These are phyloP conservation scores for Galeopsis tetrahit DNA, from an alignment of 257 asterid species.

Conservation along the genomic window DNA sequence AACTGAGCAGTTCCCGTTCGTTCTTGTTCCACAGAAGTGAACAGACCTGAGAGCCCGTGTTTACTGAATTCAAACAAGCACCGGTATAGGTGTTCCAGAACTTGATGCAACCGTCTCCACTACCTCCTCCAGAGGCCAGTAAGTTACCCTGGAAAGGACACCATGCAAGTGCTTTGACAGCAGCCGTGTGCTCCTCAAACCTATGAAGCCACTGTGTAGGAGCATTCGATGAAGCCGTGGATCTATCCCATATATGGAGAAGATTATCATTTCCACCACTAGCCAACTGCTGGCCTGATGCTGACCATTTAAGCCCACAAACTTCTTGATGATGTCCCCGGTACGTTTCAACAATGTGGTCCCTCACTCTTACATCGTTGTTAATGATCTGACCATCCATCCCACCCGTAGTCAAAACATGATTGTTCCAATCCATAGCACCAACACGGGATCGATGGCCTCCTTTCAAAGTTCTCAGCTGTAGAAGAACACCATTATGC, in stretches of 20 bases:
- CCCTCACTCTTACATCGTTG: conserved; percentile 74
- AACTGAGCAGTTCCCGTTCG: conserved; percentile 79
- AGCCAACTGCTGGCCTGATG: conserved; percentile 82
- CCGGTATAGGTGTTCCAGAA: conserved; percentile 94
- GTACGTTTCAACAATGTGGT: conserved; percentile 61
- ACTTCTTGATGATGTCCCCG: conserved; percentile 83
- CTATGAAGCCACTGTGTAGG: conserved; percentile 77
- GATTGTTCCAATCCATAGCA: conserved; percentile 79
- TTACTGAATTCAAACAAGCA: conserved; percentile 82
- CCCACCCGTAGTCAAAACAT: conserved; percentile 78
- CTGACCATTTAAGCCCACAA: conserved; percentile 87
- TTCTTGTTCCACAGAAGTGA: conserved; percentile 89
- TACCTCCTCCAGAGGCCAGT: conserved; percentile 83
- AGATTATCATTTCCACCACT: conserved; percentile 87
- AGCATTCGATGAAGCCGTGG: conserved; percentile 58
- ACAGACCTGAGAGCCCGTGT: conserved; percentile 89
- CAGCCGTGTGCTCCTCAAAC: conserved; percentile 83
- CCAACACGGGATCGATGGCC: conserved; percentile 76
- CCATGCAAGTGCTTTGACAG: conserved; percentile 91
- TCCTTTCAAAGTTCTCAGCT: conserved; percentile 56
- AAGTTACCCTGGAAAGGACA: conserved; percentile 84
- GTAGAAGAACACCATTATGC: neutral
- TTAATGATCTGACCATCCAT: conserved; percentile 77
- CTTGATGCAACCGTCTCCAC: conserved; percentile 69
- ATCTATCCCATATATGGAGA: conserved; percentile 79